Evolutionary conservation across 2,329 filamentous ascomycete genomes (phyloP).

Genomic region (Anisogramma anomala): DNA sequence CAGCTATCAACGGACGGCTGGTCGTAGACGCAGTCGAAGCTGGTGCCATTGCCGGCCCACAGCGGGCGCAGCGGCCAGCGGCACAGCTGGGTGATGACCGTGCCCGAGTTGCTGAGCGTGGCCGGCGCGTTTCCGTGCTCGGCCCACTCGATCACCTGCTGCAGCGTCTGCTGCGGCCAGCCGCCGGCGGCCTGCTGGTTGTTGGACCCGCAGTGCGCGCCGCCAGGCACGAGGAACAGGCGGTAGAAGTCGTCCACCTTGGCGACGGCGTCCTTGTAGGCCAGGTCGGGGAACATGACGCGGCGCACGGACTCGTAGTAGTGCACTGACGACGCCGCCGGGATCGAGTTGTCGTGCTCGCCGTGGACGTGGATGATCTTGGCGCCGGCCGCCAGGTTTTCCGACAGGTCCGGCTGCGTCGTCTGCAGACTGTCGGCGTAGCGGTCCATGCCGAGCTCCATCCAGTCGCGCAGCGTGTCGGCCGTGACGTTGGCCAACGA

Average conservation of each 20-base stretch:
- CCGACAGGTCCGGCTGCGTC: constrained; percentile 35
- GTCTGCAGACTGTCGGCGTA: constrained; percentile 33
- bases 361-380: constrained; percentile 43
- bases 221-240: constrained; percentile 33
- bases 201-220: constrained; percentile 36
- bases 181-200: constrained; percentile 29
- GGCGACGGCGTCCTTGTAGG: constrained; percentile 25
- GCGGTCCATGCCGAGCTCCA: constrained; percentile 33
- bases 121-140: constrained; percentile 34
- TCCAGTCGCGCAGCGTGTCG: constrained; percentile 38
- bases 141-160: constrained; percentile 34
- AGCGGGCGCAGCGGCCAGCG: constrained; percentile 31
- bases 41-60: constrained; percentile 25
- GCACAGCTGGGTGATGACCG: constrained; percentile 23
- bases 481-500: constrained; percentile 35
- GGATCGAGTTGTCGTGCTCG: constrained; percentile 37
- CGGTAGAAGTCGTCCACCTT: constrained; percentile 36
- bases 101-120: constrained; percentile 24
- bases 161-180: constrained; percentile 23
- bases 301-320: constrained; percentile 32
- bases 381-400: constrained; percentile 31
- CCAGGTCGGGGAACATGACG: constrained; percentile 28
- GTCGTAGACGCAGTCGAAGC: constrained; percentile 12
- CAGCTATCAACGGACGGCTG: constrained; percentile 14
- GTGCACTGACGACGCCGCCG: constrained; percentile 32